Percentiles rank a stretch among this genome's conserved stretches.
These are phyloP conservation scores for Trichoderma simmonsii DNA, from an alignment of 2,329 filamentous ascomycete genomes.

Conservation along the genomic window DNA sequence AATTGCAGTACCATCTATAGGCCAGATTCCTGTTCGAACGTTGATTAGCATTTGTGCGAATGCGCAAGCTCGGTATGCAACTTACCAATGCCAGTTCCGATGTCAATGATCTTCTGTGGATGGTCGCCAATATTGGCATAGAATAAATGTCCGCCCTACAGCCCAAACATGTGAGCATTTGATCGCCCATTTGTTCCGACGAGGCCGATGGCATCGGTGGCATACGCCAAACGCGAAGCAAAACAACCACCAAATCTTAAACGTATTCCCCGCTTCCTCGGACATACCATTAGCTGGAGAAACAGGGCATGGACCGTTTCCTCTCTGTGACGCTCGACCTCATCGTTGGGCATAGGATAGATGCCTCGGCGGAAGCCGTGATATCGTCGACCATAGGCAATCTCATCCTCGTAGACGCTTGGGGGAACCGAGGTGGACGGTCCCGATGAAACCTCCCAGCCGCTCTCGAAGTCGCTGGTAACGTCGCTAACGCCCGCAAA, in stretches of 20 bases:
- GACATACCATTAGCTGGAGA: conserved; percentile 40
- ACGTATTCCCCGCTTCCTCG: neutral
- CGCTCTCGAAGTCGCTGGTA: conserved; percentile 20
- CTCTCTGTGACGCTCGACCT: conserved; percentile 44
- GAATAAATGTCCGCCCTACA: conserved; percentile 38
- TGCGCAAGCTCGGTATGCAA: neutral
- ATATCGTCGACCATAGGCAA: conserved; percentile 37
- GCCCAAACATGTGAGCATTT: neutral
- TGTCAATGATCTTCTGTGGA: conserved; percentile 44
- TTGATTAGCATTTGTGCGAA: conserved; percentile 1
- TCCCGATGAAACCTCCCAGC: conserved; percentile 28
- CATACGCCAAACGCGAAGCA: neutral
- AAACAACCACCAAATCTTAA: neutral
- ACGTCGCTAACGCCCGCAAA: conserved; percentile 23
- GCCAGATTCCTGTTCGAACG: conserved; percentile 45
- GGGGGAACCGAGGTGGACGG: conserved; percentile 34
- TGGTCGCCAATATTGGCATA: conserved; percentile 38
- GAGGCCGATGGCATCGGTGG: neutral
- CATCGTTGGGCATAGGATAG: conserved; percentile 49
- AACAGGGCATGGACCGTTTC: conserved; percentile 46
- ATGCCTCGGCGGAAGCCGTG: conserved; percentile 42
- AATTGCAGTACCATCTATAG: conserved; percentile 42
- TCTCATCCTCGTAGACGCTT: conserved; percentile 34
- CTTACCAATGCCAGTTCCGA: conserved; percentile 49
- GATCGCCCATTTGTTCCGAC: neutral